Percentiles rank a stretch among this genome's conserved stretches.
phyloP scores from a whole-genome alignment of 148 eudicot genomes.

The Chenopodium album region DNA sequence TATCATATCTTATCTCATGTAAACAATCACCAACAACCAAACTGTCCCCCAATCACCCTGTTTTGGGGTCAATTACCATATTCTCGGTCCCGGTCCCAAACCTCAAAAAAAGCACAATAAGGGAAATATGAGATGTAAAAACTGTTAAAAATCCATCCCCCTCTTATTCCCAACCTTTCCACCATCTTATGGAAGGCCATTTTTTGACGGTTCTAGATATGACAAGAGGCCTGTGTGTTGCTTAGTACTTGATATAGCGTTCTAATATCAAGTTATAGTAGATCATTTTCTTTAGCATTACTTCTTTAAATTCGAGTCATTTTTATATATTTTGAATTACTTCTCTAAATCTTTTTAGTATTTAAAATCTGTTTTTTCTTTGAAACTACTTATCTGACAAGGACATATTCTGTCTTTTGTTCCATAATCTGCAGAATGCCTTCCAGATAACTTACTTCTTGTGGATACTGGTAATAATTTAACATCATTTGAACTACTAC shows the following conservation, averaged over 20 bases:
- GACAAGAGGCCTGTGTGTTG: neutral
- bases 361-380: neutral
- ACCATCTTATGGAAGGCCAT: too few relatives aligned
- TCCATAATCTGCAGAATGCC: conserved; percentile 61
- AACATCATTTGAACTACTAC: neutral
- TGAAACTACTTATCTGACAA: conserved; percentile 7
- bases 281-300: neutral
- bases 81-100: too few relatives aligned
- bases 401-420: conserved; percentile 16
- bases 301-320: neutral
- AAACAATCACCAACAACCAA: too few relatives aligned
- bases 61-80: too few relatives aligned
- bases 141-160: too few relatives aligned
- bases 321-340: neutral
- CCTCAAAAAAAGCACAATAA: too few relatives aligned
- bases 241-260: neutral
- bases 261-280: neutral
- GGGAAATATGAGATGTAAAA: too few relatives aligned
- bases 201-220: neutral
- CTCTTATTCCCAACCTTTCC: too few relatives aligned
- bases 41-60: too few relatives aligned
- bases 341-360: neutral
- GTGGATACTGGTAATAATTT: conserved; percentile 76
- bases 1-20: too few relatives aligned
- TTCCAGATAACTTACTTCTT: conserved; percentile 85